Base-by-base conservation (phyloP, 805 yeast species). In the Yarrowia deformans region DNA sequence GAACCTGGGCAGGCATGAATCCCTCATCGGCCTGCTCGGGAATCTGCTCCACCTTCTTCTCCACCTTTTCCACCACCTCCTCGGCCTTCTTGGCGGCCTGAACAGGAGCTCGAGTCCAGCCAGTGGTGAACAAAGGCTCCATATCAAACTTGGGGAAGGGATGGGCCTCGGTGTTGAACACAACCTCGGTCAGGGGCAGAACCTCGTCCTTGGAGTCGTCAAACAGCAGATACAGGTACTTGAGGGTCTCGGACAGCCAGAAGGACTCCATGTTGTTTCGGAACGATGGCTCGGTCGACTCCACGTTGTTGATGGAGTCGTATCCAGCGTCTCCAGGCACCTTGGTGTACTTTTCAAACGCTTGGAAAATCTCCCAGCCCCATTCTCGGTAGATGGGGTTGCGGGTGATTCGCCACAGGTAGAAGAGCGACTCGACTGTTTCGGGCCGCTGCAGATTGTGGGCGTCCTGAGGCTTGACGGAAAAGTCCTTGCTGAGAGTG, bases 401-500 rank as follows among this genome's bases (percentile, higher is more conserved):
- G 35, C 89, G 88, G 0, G 97, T 90, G 72, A 92, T 81, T 73
- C 93, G 86, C 80, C 88, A 93, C 72, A 93, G 80, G 72, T 90
- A 84, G 81, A 89, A 93, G 52, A 93, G 81, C 1, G 96, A 88
- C 79, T 93, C 98, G 1, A 93, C 97, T 1, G 97, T 91, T 78
- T 93, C 98, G 0, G 97, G 97, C 73, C 97, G 84, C 80, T 93
- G 98, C 71, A 93, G 81, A 77, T 92, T 92, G 78, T 93, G 97
- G 66, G 83, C 84, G 77, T 93, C 98, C 16, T 79, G 77, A 8
- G 87, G 88, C 76, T 90, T 90, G 74, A 91, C 88, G 70, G 72
- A 77, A 77, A 91, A 90, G 76, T 91, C 97, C 7, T 78, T 96
- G 3, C 77, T 70, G 29, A 58, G 16, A 13, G 73, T 75, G 2